These are phyloP conservation scores for Xylaria castorea DNA, from an alignment of 495 filamentous ascomycete genomes.

Conservation along the genomic window DNA sequence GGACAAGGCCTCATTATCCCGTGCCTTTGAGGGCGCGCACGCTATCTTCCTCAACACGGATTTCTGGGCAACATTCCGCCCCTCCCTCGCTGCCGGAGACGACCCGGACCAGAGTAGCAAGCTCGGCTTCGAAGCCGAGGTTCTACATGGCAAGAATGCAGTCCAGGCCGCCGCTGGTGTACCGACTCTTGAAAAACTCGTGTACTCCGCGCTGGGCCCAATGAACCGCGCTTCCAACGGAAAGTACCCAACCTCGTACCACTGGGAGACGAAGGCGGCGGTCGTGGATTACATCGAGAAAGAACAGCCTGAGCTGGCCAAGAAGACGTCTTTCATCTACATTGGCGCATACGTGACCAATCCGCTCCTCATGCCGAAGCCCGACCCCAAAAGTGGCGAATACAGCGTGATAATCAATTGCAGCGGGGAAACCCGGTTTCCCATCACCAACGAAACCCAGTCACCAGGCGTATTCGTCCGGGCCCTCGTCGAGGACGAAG, in stretches of 20 bases:
- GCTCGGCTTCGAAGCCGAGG: slow-evolving; percentile 48
- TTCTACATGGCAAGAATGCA: slow-evolving; percentile 40
- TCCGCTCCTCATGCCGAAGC: slow-evolving; percentile 42
- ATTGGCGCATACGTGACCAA: slow-evolving; percentile 41
- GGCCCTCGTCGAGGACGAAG: slow-evolving; percentile 51
- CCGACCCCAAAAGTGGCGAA: slow-evolving; percentile 32
- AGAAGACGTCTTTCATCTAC: slow-evolving; percentile 45
- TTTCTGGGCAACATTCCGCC: slow-evolving; percentile 33
- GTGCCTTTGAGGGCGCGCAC: slow-evolving; percentile 29
- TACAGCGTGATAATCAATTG: slow-evolving; percentile 42
- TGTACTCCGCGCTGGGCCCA: slow-evolving; percentile 47
- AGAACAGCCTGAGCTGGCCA: slow-evolving; percentile 33
- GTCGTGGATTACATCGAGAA: slow-evolving; percentile 49
- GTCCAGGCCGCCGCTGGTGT: slow-evolving; percentile 49
- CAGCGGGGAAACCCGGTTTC: slow-evolving; percentile 37
- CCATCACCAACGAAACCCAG: slow-evolving; percentile 47
- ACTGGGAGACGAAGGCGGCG: slow-evolving; percentile 50
- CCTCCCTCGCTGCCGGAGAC: not conserved
- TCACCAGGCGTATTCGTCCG: slow-evolving; percentile 52
- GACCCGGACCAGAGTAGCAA: slow-evolving; percentile 41
- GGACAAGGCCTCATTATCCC: slow-evolving; percentile 14
- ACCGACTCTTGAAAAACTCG: slow-evolving; percentile 51
- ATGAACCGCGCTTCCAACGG: slow-evolving; percentile 43
- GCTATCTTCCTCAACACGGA: slow-evolving; percentile 35
- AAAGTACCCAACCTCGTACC: slow-evolving; percentile 47